A percentile compares a stretch with the other conserved stretches of the same genome.
phyloP scores from a whole-genome alignment of 2,329 filamentous ascomycete species.

The Neonectria coccinea region DNA sequence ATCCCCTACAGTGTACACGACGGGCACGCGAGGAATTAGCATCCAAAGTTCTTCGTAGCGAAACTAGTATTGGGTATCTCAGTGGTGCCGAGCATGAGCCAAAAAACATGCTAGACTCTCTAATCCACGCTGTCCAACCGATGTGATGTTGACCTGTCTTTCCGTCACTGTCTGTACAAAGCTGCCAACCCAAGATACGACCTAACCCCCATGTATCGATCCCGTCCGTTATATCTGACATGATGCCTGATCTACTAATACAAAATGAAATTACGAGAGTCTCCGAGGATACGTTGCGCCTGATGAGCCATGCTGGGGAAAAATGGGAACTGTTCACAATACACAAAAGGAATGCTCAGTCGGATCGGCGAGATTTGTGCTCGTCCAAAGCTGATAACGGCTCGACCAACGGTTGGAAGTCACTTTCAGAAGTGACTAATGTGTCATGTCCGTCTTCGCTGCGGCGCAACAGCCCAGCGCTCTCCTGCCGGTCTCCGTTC shows the following conservation, averaged over 20 bases:
- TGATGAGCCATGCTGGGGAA: conserved; percentile 30
- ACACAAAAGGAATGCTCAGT: conserved; percentile 32
- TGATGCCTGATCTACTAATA: conserved; percentile 32
- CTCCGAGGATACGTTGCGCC: conserved; percentile 9
- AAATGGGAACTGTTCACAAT: conserved; percentile 30
- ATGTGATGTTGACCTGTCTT: conserved; percentile 4
- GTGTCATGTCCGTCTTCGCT: conserved; percentile 52
- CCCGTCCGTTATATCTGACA: conserved; percentile 16
- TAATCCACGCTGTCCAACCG: conserved; percentile 20
- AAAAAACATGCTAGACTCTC: conserved; percentile 22
- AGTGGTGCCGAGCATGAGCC: conserved; percentile 21
- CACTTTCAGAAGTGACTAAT: conserved; percentile 55
- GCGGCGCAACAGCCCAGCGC: conserved; percentile 58
- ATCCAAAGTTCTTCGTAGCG: conserved; percentile 25
- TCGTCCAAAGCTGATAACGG: conserved; percentile 32
- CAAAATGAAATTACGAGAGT: conserved; percentile 24
- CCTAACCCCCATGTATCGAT: conserved; percentile 22
- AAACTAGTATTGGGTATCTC: conserved; percentile 42
- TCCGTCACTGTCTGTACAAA: neutral
- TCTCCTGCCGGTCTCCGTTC: conserved; percentile 58
- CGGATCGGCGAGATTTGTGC: conserved; percentile 28
- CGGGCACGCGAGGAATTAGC: neutral
- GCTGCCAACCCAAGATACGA: conserved; percentile 11
- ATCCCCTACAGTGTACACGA: neutral
- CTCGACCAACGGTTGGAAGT: conserved; percentile 53